Conservation (phyloP, 148 eudicot species). For the Dysphania ambrosioides region DNA sequence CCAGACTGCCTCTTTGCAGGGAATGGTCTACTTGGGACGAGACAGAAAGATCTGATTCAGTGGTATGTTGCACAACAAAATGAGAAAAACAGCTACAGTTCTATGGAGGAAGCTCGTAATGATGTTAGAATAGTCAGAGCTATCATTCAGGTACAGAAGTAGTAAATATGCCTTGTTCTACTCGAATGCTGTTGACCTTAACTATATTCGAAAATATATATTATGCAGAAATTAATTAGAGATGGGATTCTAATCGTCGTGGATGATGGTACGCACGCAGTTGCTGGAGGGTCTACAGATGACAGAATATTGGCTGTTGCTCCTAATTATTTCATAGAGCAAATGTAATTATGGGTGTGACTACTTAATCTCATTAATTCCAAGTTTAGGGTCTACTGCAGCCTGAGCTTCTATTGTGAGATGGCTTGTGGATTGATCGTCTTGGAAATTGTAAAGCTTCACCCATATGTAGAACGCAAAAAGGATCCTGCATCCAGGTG, state of each 20-base stretch:
- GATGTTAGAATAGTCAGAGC: conserved; percentile 72
- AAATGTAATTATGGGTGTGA: neutral
- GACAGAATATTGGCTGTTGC: conserved; percentile 89
- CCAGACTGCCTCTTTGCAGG: conserved; percentile 33
- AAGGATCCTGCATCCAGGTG: too few species aligned
- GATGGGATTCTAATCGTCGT: conserved; percentile 91
- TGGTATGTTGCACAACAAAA: conserved; percentile 83
- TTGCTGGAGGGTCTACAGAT: conserved; percentile 51
- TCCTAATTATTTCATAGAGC: conserved; percentile 73
- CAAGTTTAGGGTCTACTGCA: neutral
- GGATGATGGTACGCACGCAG: conserved; percentile 65
- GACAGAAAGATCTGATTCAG: conserved; percentile 83
- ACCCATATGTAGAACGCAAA: conserved; percentile 2
- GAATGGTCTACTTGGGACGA: conserved; percentile 70
- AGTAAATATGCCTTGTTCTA: neutral
- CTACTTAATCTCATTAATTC: neutral
- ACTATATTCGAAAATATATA: neutral
- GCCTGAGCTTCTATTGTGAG: neutral
- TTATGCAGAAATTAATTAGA: conserved; percentile 71
- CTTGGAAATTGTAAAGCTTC: conserved; percentile 10
- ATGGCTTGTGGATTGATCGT: neutral
- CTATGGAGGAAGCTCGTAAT: conserved; percentile 59
- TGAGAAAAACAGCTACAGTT: conserved; percentile 62
- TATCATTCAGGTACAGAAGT: conserved; percentile 78
- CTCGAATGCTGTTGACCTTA: neutral